Percentiles rank a stretch among this genome's conserved stretches.
phyloP scores from a whole-genome alignment of 345 rosid genomes.

The Excoecaria cochinchinensis region DNA sequence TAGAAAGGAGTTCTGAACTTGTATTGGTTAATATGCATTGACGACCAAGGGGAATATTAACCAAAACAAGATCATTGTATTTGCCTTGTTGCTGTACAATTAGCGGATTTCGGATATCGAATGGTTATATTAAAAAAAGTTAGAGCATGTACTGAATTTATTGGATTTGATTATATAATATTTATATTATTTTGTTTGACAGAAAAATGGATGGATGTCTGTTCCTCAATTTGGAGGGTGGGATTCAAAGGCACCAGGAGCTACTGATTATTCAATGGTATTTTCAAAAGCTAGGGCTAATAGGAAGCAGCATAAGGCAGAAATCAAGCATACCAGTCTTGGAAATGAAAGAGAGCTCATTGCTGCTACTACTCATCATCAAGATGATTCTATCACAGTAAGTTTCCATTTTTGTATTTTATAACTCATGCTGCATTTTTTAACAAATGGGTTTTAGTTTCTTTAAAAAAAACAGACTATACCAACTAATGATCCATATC shows the following conservation, averaged over 20 bases:
- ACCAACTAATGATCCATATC: conserved; percentile 33
- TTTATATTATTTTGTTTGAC: background rate
- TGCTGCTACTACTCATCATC: conserved; percentile 26
- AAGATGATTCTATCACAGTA: conserved; percentile 56
- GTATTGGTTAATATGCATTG: conserved; percentile 23
- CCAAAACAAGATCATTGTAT: conserved; percentile 11
- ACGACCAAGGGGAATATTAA: conserved; percentile 26
- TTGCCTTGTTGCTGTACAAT: too few species aligned
- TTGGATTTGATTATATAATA: background rate
- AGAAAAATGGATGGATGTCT: conserved; percentile 47
- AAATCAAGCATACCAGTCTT: conserved; percentile 39
- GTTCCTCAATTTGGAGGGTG: conserved; percentile 85
- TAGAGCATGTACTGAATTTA: background rate
- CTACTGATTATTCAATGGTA: conserved; percentile 60
- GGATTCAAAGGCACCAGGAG: conserved; percentile 49
- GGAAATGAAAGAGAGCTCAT: conserved; percentile 54
- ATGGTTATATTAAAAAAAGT: background rate
- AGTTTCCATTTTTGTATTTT: conserved; percentile 16
- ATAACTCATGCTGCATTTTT: too few species aligned
- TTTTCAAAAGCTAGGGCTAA: conserved; percentile 67
- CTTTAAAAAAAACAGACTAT: background rate
- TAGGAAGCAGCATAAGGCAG: conserved; percentile 55
- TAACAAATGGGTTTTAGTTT: too few species aligned
- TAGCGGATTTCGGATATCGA: background rate
- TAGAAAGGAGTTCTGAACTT: background rate